Conservation (phyloP, 2,329 filamentous ascomycete species). For the Pseudopyrenochaeta lycopersici region DNA sequence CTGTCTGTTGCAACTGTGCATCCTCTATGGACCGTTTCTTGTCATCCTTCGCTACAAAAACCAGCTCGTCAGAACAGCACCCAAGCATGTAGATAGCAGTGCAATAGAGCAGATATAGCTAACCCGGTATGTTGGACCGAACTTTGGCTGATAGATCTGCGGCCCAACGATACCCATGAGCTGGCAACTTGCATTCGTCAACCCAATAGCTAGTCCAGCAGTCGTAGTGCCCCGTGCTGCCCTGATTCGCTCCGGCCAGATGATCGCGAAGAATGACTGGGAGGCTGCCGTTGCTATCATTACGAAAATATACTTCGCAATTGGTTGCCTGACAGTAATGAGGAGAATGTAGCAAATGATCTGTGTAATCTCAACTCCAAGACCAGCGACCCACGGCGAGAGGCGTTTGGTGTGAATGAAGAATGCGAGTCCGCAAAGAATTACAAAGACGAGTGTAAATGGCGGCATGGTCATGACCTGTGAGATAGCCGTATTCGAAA, state of each 20-base stretch:
- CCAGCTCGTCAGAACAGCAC: slow-evolving; percentile 26
- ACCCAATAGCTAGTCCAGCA: slow-evolving; percentile 50
- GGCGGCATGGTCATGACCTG: slow-evolving; percentile 36
- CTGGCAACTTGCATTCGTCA: slow-evolving; percentile 47
- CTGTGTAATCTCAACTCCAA: slow-evolving; percentile 41
- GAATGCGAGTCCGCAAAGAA: slow-evolving; percentile 24
- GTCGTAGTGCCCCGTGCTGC: slow-evolving; percentile 52
- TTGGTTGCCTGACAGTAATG: slow-evolving; percentile 45
- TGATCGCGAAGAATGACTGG: slow-evolving; percentile 51
- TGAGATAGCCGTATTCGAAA: slow-evolving; percentile 27
- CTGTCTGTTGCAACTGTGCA: background rate
- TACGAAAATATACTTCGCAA: slow-evolving; percentile 53
- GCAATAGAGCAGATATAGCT: slow-evolving; percentile 50
- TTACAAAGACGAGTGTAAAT: slow-evolving; percentile 32
- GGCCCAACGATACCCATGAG: slow-evolving; percentile 53
- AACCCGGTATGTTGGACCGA: slow-evolving; percentile 51
- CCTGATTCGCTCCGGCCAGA: slow-evolving; percentile 54
- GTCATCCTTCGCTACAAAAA: slow-evolving; percentile 25
- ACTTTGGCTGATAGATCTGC: slow-evolving; percentile 52
- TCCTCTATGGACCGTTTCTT: slow-evolving; percentile 8
- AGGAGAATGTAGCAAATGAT: slow-evolving; percentile 53
- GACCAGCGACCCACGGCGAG: slow-evolving; percentile 30
- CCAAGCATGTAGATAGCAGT: slow-evolving; percentile 32
- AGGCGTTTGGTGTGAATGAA: slow-evolving; percentile 31
- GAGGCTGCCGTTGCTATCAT: slow-evolving; percentile 52